Evolutionary conservation across 2,329 filamentous ascomycete species (phyloP).

Genomic region (Claviceps lovelessii): DNA sequence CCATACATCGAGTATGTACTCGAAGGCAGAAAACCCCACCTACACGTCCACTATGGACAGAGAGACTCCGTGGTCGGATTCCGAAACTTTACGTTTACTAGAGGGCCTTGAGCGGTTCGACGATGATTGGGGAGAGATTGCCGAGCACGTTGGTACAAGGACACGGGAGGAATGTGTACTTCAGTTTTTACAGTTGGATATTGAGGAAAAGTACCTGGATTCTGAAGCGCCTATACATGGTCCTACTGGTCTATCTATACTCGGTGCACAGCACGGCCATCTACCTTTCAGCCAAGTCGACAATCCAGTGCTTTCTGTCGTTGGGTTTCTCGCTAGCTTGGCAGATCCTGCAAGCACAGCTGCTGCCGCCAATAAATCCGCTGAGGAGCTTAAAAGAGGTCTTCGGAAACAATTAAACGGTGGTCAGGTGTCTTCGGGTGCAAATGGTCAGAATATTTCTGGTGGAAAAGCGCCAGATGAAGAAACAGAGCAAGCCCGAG

Average conservation of each 20-base stretch:
- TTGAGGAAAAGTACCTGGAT: slow-evolving; percentile 93
- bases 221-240: slow-evolving; percentile 43
- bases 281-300: slow-evolving; percentile 85
- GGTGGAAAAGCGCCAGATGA: background rate
- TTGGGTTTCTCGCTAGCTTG: slow-evolving; percentile 83
- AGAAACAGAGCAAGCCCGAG: background rate
- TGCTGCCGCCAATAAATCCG: slow-evolving; percentile 75
- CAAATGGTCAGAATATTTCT: slow-evolving; percentile 45
- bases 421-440: slow-evolving; percentile 28
- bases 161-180: slow-evolving; percentile 93
- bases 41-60: slow-evolving; percentile 68
- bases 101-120: slow-evolving; percentile 88
- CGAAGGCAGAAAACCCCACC: slow-evolving; percentile 75
- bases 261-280: slow-evolving; percentile 61
- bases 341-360: slow-evolving; percentile 83
- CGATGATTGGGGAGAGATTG: slow-evolving; percentile 88
- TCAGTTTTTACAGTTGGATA: slow-evolving; percentile 90
- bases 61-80: slow-evolving; percentile 81
- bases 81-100: slow-evolving; percentile 74
- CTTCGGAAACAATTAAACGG: slow-evolving; percentile 65
- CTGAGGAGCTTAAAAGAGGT: slow-evolving; percentile 69
- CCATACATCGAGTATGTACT: slow-evolving; percentile 66
- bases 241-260: slow-evolving; percentile 45
- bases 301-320: slow-evolving; percentile 92
- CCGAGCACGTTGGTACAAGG: slow-evolving; percentile 80